A percentile compares a stretch with the other conserved stretches of the same genome.
These are phyloP conservation scores for Coemansia sp. DNA, from an alignment of 192 early-diverging fungal species.

Conservation along the genomic window DNA sequence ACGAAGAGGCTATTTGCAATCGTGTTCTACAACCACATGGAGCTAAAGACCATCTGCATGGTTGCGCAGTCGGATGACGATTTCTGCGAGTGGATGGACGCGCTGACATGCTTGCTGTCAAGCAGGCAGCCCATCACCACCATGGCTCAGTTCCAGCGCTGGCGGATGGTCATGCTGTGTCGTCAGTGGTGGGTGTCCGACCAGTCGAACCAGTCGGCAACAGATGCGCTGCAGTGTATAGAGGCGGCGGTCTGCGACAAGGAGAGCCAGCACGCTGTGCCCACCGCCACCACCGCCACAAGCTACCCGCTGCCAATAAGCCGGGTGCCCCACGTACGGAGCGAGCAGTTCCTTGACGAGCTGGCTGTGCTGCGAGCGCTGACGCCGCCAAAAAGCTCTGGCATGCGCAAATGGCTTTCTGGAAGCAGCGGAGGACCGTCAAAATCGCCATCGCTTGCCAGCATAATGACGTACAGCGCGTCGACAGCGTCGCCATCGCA, in stretches of 20 bases:
- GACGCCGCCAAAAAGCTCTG: constrained; percentile 5
- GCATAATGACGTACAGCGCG: not conserved
- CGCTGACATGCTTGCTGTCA: constrained; percentile 32
- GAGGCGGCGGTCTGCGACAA: constrained; percentile 12
- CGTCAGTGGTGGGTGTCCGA: constrained; percentile 52
- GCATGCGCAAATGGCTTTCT: constrained; percentile 27
- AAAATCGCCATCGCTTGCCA: constrained; percentile 10
- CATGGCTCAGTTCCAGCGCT: constrained; percentile 37
- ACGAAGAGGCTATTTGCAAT: constrained; percentile 45
- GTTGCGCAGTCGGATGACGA: constrained; percentile 35
- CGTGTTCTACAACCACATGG: constrained; percentile 44
- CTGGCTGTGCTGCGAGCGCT: not conserved
- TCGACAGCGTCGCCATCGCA: not conserved
- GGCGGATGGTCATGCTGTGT: constrained; percentile 43
- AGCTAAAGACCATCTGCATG: constrained; percentile 40
- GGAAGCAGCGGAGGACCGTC: constrained; percentile 13
- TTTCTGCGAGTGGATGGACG: constrained; percentile 46
- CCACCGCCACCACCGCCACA: not conserved
- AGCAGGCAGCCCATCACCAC: constrained; percentile 33
- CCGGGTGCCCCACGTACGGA: not conserved
- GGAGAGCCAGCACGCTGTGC: not conserved
- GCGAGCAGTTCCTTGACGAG: constrained; percentile 3
- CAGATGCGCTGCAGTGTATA: constrained; percentile 32
- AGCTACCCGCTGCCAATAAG: constrained; percentile 9
- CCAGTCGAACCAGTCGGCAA: constrained; percentile 39